Evolutionary conservation across 1,284 basidiomycete species (phyloP).

Genomic region (Gastroboletus turbinatus): DNA sequence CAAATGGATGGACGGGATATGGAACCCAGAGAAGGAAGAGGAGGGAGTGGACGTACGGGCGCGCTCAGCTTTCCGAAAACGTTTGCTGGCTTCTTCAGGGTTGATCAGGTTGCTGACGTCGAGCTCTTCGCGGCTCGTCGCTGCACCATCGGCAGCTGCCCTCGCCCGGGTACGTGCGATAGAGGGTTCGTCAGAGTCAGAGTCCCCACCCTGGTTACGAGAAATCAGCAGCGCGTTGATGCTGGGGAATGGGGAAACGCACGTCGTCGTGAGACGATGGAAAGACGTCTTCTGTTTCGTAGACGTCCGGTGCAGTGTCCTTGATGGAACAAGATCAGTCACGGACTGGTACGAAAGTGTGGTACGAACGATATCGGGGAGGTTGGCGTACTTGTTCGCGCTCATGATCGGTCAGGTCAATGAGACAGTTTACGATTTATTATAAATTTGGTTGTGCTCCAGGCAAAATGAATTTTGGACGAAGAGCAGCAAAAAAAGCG

Average conservation of each 20-base stretch:
- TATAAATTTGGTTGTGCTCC: not conserved
- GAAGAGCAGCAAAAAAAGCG: slow-evolving; percentile 45
- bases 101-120: slow-evolving; percentile 49
- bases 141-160: slow-evolving; percentile 33
- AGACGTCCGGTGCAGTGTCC: slow-evolving; percentile 90
- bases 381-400: slow-evolving; percentile 78
- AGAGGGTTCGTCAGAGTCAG: slow-evolving; percentile 61
- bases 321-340: slow-evolving; percentile 35
- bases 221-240: slow-evolving; percentile 1
- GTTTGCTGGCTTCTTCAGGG: slow-evolving; percentile 62
- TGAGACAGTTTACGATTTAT: not conserved
- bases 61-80: slow-evolving; percentile 68
- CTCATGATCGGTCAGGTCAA: slow-evolving; percentile 46
- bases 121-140: slow-evolving; percentile 46
- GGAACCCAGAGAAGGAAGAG: not conserved
- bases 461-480: not conserved
- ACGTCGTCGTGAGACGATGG: slow-evolving; percentile 51
- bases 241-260: slow-evolving; percentile 25
- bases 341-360: not conserved
- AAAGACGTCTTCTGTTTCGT: slow-evolving; percentile 85
- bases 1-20: slow-evolving; percentile 16
- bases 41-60: slow-evolving; percentile 41
- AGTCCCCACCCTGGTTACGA: slow-evolving; percentile 52
- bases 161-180: slow-evolving; percentile 37
- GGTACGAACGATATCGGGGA: slow-evolving; percentile 84